These are phyloP conservation scores for Micromonas commoda DNA, from an alignment of 139 green algal species.

Conservation along the genomic window DNA sequence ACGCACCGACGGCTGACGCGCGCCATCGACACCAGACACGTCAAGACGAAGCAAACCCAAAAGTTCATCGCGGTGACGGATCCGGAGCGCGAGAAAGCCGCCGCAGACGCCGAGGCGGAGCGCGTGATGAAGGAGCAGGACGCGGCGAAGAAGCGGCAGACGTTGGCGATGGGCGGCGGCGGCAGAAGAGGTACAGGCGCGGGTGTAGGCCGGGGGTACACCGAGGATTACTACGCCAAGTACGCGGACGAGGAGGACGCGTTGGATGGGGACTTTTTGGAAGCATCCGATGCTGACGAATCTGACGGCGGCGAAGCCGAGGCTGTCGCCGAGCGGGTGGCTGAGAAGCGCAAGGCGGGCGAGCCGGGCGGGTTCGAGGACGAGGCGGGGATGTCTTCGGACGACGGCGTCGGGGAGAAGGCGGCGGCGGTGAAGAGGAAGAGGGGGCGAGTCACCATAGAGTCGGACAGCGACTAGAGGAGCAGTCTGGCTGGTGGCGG, in stretches of 20 bases:
- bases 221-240: conserved; percentile 6
- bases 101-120: conserved; percentile 9
- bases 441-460: background rate
- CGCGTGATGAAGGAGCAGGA: conserved; percentile 8
- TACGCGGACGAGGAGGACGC: conserved; percentile 6
- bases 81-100: conserved; percentile 16
- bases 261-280: conserved; percentile 9
- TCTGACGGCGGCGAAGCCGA: background rate
- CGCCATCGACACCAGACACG: conserved; percentile 24
- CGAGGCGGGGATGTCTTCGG: background rate
- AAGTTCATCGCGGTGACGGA: conserved; percentile 10
- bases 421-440: background rate
- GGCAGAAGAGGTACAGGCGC: background rate
- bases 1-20: background rate
- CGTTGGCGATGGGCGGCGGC: background rate
- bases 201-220: background rate
- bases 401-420: background rate
- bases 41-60: background rate
- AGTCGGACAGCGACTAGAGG: no score
- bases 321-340: background rate
- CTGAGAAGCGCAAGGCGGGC: background rate
- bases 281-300: background rate
- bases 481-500: no score
- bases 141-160: background rate
- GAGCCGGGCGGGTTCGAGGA: background rate